Evolutionary conservation across 2,329 filamentous ascomycete species (phyloP), one percentile per base, ranked within the genome.

Genomic region (Teratosphaeria gauchensis): DNA sequence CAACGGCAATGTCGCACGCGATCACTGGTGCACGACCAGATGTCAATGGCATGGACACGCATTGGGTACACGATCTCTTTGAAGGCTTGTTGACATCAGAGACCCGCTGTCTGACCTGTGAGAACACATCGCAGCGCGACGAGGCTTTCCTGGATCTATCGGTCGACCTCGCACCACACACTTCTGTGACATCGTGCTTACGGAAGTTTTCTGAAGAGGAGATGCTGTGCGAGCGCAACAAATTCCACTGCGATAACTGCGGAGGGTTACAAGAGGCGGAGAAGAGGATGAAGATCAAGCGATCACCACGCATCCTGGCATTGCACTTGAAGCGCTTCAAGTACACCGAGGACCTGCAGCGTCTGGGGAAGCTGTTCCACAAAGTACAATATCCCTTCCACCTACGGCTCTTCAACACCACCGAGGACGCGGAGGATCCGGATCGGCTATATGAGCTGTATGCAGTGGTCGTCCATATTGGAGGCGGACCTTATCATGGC

Each of bases 211-310:
- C 94, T 0, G 91, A 94, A 53, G 94, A 97, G 69, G 94, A 99
- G 74, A 96, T 97, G 90, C 82, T 99, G 59, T 97, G 94, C 71
- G 94, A 99, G 76, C 84, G 92, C 61, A 97, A 99, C 78, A 99
- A 99, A 72, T 99, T 99, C 65, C 92, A 99, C 71, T 99, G 94
- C 75, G 94, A 99, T 72, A 92, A 92, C 67, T 99, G 94, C 66
- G 94, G 94, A 56, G 94, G 94, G 2, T 78, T 99, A 58, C 94
- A 99, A 74, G 94, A 99, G 75, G 94, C 94, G 0, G 94, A 99
- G 74, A 99, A 97, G 78, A 84, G 94, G 63, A 99, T 99, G 94
- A 99, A 97, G 79, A 92, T 99, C 66, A 97, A 99, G 78, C 84
- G 89, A 56, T 77, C 97, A 69, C 94, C 94, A 3, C 91, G 90